Base-by-base conservation (phyloP, 2,329 filamentous ascomycete species). In the Meredithiella fracta region DNA sequence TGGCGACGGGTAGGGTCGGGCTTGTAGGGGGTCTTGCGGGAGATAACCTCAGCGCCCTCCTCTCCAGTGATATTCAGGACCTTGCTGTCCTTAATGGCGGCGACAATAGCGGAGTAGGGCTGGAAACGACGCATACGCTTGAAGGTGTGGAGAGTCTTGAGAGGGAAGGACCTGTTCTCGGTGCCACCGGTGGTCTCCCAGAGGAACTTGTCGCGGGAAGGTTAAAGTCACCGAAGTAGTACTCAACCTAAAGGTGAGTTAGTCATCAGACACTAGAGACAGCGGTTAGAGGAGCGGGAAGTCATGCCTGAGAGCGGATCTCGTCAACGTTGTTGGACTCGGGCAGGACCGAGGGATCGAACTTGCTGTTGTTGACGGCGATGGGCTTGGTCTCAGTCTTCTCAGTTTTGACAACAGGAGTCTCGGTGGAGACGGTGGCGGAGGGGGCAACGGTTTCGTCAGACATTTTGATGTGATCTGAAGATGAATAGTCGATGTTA, bases 41-140 rank as follows among this genome's bases (percentile, higher is more conserved):
- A 83, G 64, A 91, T 69, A 44, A 70, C 74, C 77, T 92, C 81
- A 60, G 81, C 69, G 59, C 82, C 83, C 61, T 89, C 79, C 62
- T 84, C 75, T 55, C 92, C 87, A 56, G 79, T 76, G 55, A 97
- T 69, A 5, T 85, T 79, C 52, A 98, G 75, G 59, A 82, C 70
- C 29, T 77, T 75, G 71, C 86, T 92, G 22, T 85, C 79, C 68
- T 84, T 85, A 54, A 97, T 78, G 37, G 92, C 91, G 54, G 81
- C 80, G 59, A 96, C 82, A 47, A 98, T 79, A 57, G 85, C 83
- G 56, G 79, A 81, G 72, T 89, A 90, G 44, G 88, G 87, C 71
- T 92, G 82, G 78, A 97, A 98, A 64, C 83, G 85, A 62, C 82
- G 84, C 94, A 98, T 98, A 68, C 94, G 89, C 72, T 90, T 91